Evolutionary conservation across 2,329 filamentous ascomycete genomes (phyloP).

Genomic region (Phialophora verrucosa): DNA sequence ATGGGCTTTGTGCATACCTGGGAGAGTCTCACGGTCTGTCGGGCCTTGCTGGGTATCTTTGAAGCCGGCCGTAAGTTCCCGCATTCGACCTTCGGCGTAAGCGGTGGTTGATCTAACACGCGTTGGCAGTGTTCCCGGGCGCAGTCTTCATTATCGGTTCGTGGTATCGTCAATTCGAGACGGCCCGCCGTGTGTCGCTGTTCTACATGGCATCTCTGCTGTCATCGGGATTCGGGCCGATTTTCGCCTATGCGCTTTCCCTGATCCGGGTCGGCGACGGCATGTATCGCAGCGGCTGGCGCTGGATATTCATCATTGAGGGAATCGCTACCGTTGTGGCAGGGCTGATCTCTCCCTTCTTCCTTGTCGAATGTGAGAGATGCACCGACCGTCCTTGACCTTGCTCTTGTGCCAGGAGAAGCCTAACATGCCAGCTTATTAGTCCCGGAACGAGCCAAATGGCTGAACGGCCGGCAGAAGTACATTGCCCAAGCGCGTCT

Average conservation of each 20-base stretch:
- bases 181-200: background rate
- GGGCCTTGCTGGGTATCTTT: slow-evolving; percentile 63
- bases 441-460: slow-evolving; percentile 46
- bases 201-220: slow-evolving; percentile 5
- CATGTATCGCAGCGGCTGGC: slow-evolving; percentile 39
- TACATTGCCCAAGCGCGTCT: slow-evolving; percentile 4
- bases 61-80: slow-evolving; percentile 53
- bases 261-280: slow-evolving; percentile 42
- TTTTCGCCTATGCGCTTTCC: slow-evolving; percentile 42
- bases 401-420: background rate
- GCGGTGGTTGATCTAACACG: background rate
- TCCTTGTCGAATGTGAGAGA: slow-evolving; percentile 44
- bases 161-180: slow-evolving; percentile 21
- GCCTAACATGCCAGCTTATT: slow-evolving; percentile 40
- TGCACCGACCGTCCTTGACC: slow-evolving; percentile 31
- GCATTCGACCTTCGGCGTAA: background rate
- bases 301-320: slow-evolving; percentile 37
- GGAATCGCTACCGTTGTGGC: slow-evolving; percentile 39
- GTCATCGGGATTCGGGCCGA: background rate
- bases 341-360: slow-evolving; percentile 37
- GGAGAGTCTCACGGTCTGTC: slow-evolving; percentile 36
- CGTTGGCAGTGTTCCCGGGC: slow-evolving; percentile 25
- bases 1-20: slow-evolving; percentile 41
- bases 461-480: slow-evolving; percentile 1
- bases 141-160: slow-evolving; percentile 26